These are phyloP conservation scores for Penicillium waksmanii DNA, from an alignment of 495 filamentous ascomycete species.

Conservation along the genomic window DNA sequence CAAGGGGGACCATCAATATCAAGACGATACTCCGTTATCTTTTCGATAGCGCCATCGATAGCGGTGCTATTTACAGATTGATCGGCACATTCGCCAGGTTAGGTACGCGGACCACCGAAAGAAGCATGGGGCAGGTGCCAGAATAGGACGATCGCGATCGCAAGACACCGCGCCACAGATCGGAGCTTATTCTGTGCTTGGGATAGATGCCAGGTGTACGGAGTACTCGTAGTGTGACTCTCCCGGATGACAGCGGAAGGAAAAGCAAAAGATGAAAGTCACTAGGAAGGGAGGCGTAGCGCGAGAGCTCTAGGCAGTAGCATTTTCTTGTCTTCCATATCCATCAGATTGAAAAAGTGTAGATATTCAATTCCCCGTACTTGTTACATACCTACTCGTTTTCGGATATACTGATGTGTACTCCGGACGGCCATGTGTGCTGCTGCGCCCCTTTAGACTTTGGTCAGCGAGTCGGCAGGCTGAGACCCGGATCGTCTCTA, in stretches of 20 bases:
- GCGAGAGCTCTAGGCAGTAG: background rate
- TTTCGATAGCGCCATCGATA: background rate
- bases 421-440: background rate
- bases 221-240: too few relatives aligned
- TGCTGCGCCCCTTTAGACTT: background rate
- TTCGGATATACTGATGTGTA: too few relatives aligned
- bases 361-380: too few relatives aligned
- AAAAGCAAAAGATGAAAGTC: background rate
- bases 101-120: background rate
- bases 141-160: conserved; percentile 7
- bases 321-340: background rate
- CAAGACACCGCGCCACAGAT: conserved; percentile 16
- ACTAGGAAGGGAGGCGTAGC: background rate
- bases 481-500: conserved; percentile 9
- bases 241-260: background rate
- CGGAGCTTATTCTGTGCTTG: background rate
- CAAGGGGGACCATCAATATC: background rate
- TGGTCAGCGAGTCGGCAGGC: conserved; percentile 5
- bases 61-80: background rate
- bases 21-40: background rate
- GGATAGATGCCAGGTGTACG: background rate
- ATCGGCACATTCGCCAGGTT: background rate
- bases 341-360: background rate
- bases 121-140: conserved; percentile 7
- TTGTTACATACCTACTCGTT: too few relatives aligned